Evolutionary conservation across 2,329 filamentous ascomycete species (phyloP).

Genomic region (Fusarium acutatum): DNA sequence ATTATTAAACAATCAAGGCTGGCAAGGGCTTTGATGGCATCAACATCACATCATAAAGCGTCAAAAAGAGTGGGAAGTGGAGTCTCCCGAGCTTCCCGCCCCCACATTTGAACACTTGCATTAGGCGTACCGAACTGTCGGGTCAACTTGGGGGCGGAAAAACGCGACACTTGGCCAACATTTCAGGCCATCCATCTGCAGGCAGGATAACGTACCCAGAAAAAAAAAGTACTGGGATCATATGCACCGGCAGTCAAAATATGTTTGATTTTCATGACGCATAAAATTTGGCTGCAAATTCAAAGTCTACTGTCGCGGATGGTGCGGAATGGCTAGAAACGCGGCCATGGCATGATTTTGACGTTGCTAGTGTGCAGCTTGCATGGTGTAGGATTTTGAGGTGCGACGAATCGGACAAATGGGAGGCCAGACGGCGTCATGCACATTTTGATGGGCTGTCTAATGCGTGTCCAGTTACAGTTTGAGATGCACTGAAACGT

Average conservation of each 20-base stretch:
- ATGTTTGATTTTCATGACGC: constrained; percentile 23
- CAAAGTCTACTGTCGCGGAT: background rate
- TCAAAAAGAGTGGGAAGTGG: constrained; percentile 11
- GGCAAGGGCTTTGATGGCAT: background rate
- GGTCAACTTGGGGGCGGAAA: constrained; percentile 12
- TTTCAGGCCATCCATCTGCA: constrained; percentile 8
- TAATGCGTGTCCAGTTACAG: background rate
- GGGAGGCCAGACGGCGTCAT: background rate
- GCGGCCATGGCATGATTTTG: background rate
- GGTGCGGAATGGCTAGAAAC: background rate
- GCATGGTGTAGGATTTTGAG: background rate
- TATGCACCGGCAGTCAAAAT: background rate
- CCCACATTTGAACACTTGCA: constrained; percentile 9
- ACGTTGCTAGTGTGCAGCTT: background rate
- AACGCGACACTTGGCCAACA: constrained; percentile 14
- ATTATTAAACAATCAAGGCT: background rate
- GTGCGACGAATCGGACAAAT: constrained; percentile 3
- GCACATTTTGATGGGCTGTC: background rate
- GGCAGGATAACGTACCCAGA: constrained; percentile 10
- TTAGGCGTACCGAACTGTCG: constrained; percentile 18
- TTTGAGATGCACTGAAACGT: background rate
- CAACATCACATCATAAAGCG: background rate
- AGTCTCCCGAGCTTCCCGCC: background rate
- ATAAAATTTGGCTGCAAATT: background rate
- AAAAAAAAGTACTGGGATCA: background rate